phyloP scores from a whole-genome alignment of 106 monocot species.

The Narthecium ossifragum region DNA sequence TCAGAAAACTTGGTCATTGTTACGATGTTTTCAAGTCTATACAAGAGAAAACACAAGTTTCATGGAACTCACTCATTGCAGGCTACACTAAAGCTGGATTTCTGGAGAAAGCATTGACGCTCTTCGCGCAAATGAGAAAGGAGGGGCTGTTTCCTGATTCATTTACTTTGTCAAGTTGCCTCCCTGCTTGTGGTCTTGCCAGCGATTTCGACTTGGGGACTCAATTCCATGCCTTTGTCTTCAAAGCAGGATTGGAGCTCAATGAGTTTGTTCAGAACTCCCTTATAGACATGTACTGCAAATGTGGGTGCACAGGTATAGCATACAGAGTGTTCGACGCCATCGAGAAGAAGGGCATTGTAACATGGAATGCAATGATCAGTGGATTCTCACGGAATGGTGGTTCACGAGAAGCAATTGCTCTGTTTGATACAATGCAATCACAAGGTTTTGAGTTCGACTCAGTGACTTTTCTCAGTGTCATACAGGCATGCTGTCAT shows the following conservation, averaged over 20 bases:
- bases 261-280: conserved; percentile 22
- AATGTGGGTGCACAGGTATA: conserved; percentile 10
- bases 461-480: conserved; percentile 9
- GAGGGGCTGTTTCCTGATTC: conserved; percentile 13
- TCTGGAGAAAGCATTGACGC: conserved; percentile 3
- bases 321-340: conserved; percentile 13
- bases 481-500: conserved; percentile 9
- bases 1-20: neutral
- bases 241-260: neutral
- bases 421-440: conserved; percentile 10
- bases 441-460: conserved; percentile 1
- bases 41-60: conserved; percentile 8
- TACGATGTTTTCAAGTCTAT: conserved; percentile 6
- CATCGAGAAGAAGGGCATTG: neutral
- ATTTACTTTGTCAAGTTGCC: conserved; percentile 3
- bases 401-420: conserved; percentile 11
- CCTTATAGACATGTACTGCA: conserved; percentile 26
- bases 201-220: neutral
- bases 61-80: conserved; percentile 11
- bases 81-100: conserved; percentile 6
- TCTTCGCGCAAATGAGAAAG: conserved; percentile 1
- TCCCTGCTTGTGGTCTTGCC: conserved; percentile 10
- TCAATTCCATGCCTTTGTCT: conserved; percentile 9
- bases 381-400: conserved; percentile 11
- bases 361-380: conserved; percentile 26